These are phyloP conservation scores for Colletotrichum lini DNA, from an alignment of 2,329 filamentous ascomycete species.

Conservation along the genomic window DNA sequence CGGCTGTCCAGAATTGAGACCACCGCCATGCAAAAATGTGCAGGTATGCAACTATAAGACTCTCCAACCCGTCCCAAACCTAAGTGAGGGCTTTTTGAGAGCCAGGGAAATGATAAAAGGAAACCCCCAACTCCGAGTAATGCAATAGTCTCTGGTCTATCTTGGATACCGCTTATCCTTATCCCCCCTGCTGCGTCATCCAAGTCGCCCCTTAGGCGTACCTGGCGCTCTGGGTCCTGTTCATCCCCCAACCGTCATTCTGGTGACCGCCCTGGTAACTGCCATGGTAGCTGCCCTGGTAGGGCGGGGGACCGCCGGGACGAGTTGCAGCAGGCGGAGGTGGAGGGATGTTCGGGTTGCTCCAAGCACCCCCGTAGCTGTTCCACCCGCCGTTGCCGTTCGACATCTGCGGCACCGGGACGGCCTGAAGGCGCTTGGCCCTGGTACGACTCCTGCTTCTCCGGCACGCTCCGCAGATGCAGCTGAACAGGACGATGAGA, in stretches of 20 bases:
- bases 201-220: conserved; percentile 43
- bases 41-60: conserved; percentile 15
- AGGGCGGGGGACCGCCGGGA: conserved; percentile 27
- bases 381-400: conserved; percentile 37
- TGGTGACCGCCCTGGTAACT: conserved; percentile 11
- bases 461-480: conserved; percentile 62
- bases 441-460: conserved; percentile 42
- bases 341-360: conserved; percentile 30
- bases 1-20: background rate
- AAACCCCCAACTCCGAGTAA: conserved; percentile 41
- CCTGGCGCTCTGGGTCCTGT: conserved; percentile 43
- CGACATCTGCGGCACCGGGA: conserved; percentile 37
- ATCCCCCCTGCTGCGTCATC: background rate
- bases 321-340: conserved; percentile 33
- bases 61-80: conserved; percentile 12
- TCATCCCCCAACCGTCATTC: conserved; percentile 29
- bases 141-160: conserved; percentile 39
- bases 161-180: background rate
- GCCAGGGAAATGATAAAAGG: conserved; percentile 6
- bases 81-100: conserved; percentile 5
- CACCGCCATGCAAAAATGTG: conserved; percentile 1
- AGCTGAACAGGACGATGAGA: conserved; percentile 78
- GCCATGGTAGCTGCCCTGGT: conserved; percentile 17
- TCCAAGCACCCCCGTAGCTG: conserved; percentile 42
- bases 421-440: conserved; percentile 47